A percentile compares a stretch with the other conserved stretches of the same genome.
Conservation (phyloP, 2,329 filamentous ascomycete genomes). For the Zymoseptoria passerinii region DNA sequence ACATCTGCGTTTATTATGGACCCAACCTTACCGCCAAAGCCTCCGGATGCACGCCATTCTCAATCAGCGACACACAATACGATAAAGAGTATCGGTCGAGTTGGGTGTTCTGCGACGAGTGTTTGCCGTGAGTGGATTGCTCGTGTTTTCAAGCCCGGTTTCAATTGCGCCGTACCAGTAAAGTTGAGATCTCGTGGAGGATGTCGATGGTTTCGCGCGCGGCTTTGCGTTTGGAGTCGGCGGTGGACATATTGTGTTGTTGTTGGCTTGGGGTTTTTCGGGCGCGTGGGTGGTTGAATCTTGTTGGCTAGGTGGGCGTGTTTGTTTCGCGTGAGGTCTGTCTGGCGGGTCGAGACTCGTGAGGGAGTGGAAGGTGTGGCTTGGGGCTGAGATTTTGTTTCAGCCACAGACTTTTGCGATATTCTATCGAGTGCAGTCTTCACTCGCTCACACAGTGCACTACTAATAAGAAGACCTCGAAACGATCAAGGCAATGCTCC, state of each 20-base stretch:
- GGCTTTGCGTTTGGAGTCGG: conserved; percentile 62
- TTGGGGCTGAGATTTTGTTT: too few relatives aligned
- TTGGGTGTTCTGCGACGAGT: conserved; percentile 76
- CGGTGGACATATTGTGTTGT: conserved; percentile 14
- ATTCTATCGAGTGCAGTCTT: too few relatives aligned
- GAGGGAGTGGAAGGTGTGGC: too few relatives aligned
- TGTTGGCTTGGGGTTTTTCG: neutral
- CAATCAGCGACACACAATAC: conserved; percentile 92
- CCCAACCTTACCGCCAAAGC: conserved; percentile 89
- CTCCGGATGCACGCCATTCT: conserved; percentile 94
- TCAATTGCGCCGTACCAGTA: conserved; percentile 53
- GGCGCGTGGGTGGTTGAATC: neutral
- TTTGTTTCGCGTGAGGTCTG: neutral
- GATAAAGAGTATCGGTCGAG: conserved; percentile 85
- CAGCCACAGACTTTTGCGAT: too few relatives aligned
- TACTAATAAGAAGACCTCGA: too few relatives aligned
- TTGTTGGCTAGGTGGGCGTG: neutral
- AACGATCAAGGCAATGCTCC: too few relatives aligned
- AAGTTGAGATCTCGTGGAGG: conserved; percentile 65
- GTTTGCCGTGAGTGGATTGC: neutral
- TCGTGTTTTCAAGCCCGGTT: too few relatives aligned
- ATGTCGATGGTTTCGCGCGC: conserved; percentile 74
- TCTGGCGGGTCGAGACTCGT: too few relatives aligned
- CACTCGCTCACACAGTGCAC: too few relatives aligned
- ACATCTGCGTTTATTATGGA: too few relatives aligned